These are phyloP conservation scores for Beauveria pseudobassiana DNA, from an alignment of 2,329 filamentous ascomycete genomes.

Conservation along the genomic window DNA sequence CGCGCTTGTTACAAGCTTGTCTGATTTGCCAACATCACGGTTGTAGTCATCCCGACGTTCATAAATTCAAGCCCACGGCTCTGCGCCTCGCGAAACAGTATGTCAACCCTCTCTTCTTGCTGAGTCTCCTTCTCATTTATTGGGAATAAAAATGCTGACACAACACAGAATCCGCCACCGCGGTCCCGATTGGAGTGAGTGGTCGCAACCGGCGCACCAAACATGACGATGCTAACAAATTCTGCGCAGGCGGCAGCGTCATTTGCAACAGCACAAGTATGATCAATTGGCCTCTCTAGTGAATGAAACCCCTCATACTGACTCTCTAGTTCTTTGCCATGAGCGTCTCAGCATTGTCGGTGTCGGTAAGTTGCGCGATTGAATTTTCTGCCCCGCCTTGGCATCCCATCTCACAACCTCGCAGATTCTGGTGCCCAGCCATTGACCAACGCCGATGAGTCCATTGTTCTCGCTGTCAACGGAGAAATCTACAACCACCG, in stretches of 20 bases:
- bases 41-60: slow-evolving; percentile 77
- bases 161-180: slow-evolving; percentile 74
- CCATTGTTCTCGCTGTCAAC: slow-evolving; percentile 90
- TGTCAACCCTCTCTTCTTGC: slow-evolving; percentile 29
- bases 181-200: slow-evolving; percentile 97
- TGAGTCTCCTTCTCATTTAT: background rate
- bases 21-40: slow-evolving; percentile 18
- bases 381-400: slow-evolving; percentile 5
- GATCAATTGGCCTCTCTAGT: slow-evolving; percentile 24
- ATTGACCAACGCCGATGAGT: slow-evolving; percentile 82
- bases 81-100: slow-evolving; percentile 92
- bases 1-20: slow-evolving; percentile 2
- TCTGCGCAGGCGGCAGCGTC: slow-evolving; percentile 68
- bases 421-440: slow-evolving; percentile 92
- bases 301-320: slow-evolving; percentile 14
- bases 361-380: slow-evolving; percentile 58
- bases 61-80: slow-evolving; percentile 92
- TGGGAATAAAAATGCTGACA: background rate
- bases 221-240: slow-evolving; percentile 22
- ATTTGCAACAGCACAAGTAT: slow-evolving; percentile 86
- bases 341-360: slow-evolving; percentile 97
- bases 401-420: slow-evolving; percentile 15
- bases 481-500: slow-evolving; percentile 99
- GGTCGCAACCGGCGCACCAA: slow-evolving; percentile 4
- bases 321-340: slow-evolving; percentile 75